Conservation (phyloP, 192 early-diverging fungal genomes). For the Coemansia sp. region DNA sequence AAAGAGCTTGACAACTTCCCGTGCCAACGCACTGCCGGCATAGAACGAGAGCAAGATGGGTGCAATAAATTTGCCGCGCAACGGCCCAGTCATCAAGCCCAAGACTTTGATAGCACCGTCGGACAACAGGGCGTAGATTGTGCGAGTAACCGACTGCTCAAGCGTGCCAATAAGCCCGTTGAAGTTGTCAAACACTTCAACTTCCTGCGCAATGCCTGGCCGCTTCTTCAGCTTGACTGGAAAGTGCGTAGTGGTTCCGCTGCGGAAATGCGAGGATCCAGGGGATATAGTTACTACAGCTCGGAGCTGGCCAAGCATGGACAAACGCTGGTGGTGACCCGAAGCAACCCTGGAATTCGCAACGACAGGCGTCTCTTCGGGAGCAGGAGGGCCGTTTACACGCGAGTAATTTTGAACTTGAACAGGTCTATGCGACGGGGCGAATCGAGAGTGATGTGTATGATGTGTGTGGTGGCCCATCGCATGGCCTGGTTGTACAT, state of each 20-base stretch:
- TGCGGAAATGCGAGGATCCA: constrained; percentile 24
- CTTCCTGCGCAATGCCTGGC: constrained; percentile 14
- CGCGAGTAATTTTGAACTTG: not conserved
- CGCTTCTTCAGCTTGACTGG: constrained; percentile 39
- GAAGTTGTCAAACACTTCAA: constrained; percentile 28
- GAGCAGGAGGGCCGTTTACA: not conserved
- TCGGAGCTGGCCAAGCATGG: constrained; percentile 45
- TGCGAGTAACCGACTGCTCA: constrained; percentile 34
- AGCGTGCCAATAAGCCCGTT: constrained; percentile 36
- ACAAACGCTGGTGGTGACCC: constrained; percentile 9
- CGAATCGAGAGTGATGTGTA: not conserved
- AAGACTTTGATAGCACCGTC: constrained; percentile 30
- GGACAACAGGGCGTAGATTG: constrained; percentile 25
- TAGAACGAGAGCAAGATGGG: constrained; percentile 45
- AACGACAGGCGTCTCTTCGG: not conserved
- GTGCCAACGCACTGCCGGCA: constrained; percentile 20
- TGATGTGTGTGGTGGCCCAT: not conserved
- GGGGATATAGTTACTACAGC: constrained; percentile 36
- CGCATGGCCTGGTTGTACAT: not conserved
- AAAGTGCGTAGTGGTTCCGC: constrained; percentile 15
- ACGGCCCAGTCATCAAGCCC: constrained; percentile 23
- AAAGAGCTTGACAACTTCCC: constrained; percentile 19
- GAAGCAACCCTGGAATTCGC: not conserved
- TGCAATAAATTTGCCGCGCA: constrained; percentile 34
- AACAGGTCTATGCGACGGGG: not conserved